Evolutionary conservation across 495 filamentous ascomycete genomes (phyloP), one percentile per base, ranked within the genome.

Genomic region (Lindgomyces ingoldianus): DNA sequence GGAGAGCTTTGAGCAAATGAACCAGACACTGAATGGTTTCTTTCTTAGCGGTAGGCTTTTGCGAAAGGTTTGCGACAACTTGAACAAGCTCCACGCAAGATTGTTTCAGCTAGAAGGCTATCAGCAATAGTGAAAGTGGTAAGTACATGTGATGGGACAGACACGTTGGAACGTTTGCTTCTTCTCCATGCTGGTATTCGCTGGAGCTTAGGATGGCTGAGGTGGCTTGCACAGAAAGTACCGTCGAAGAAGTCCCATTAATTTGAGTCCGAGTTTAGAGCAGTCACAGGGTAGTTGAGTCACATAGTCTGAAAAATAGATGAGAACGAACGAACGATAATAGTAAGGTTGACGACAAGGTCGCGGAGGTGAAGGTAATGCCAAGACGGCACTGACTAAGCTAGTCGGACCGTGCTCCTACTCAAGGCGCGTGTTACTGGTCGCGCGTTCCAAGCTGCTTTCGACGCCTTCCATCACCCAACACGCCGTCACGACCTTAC

Each of bases 81-180:
- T 91, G 84, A 74, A 87, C 91, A 57, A 96, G 83, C 47, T 87
- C 81, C 52, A 98, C 86, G 70, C 93, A 98, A 60, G 81, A 79
- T 65, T 85, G 81, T 66, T 89, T 91, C 49, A 96, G 83, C 89
- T 90, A 11, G 18, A 41, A 2, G 45, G 16, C 1, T 1, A 24
- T 58, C 14, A 58, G 41, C 10, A 12, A 3, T 19, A 6, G 55
- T 26, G 42, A 10, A 14, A 1, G 3, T 41, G 18, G 4, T 11
- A 12, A n/a, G 21, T 4, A 58, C n/a, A 44, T n/a, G n/a, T 44
- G 30, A 30, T 14, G 22, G 1, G 22, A 36, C 63, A 21, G 12
- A 56, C 59, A 25, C 26, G 55, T 16, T 26, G 21, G 44, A 67
- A 67, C 12, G 49, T 52, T 24, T 62, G 57, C 52, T 42, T 11